Conservation (phyloP, 139 green algal species). For the Eudorina sp. region DNA sequence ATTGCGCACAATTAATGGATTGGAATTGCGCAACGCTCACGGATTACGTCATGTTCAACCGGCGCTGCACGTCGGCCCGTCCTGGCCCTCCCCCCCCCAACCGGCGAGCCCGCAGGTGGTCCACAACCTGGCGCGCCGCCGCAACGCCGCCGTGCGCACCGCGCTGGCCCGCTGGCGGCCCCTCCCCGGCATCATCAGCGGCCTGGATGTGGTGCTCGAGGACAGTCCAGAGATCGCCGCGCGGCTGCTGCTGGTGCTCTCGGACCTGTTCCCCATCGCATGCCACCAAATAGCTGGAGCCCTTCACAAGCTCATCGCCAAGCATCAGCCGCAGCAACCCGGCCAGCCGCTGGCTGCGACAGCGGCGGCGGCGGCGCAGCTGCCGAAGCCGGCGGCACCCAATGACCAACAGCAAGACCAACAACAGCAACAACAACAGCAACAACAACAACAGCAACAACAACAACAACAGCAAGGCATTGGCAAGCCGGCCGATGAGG, state of each 20-base stretch:
- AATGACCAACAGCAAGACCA: slow-evolving; percentile 7
- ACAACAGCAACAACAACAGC: neutral
- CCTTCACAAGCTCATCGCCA: slow-evolving; percentile 36
- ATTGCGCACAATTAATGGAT: too few relatives aligned
- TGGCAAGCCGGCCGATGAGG: too few relatives aligned
- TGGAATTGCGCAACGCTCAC: too few relatives aligned
- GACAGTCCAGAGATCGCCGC: slow-evolving; percentile 36
- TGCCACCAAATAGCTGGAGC: slow-evolving; percentile 30
- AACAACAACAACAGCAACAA: neutral
- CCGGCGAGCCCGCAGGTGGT: slow-evolving; percentile 28
- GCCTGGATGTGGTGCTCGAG: slow-evolving; percentile 39
- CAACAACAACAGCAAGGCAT: neutral
- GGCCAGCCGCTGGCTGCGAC: too few relatives aligned
- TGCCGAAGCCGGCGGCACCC: too few relatives aligned
- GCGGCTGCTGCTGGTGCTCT: slow-evolving; percentile 28
- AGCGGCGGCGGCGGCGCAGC: too few relatives aligned
- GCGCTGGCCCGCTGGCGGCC: slow-evolving; percentile 43
- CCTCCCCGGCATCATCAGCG: slow-evolving; percentile 27
- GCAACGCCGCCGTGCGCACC: slow-evolving; percentile 28
- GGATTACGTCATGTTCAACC: too few relatives aligned
- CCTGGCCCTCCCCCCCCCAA: too few relatives aligned
- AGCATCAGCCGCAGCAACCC: slow-evolving; percentile 16
- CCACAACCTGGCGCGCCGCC: slow-evolving; percentile 41
- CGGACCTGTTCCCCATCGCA: slow-evolving; percentile 16
- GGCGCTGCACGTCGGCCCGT: too few relatives aligned